phyloP scores from a whole-genome alignment of 441 rosid species.

The Erodium moschatum region DNA sequence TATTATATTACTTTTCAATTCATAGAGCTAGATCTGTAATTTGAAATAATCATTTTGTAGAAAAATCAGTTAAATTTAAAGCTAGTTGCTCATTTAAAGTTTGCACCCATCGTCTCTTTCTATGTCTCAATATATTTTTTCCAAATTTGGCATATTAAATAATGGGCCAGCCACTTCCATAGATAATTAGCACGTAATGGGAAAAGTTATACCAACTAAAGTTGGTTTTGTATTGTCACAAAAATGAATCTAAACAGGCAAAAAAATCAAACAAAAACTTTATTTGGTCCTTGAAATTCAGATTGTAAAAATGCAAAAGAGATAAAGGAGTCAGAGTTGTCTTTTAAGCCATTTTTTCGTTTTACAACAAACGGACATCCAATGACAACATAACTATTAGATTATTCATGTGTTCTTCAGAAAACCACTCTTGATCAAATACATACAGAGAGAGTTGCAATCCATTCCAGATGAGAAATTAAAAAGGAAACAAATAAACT shows the following conservation, averaged over 20 bases:
- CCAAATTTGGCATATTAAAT: neutral
- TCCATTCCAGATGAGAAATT: no score
- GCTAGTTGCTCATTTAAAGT: neutral
- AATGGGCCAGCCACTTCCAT: neutral
- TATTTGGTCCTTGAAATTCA: neutral
- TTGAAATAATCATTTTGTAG: no score
- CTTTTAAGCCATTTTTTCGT: neutral
- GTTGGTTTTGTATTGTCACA: neutral
- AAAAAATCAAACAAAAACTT: neutral
- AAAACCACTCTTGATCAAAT: neutral
- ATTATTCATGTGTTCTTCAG: no score
- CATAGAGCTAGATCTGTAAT: no score
- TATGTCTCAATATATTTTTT: neutral
- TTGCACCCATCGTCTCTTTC: neutral
- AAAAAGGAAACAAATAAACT: neutral
- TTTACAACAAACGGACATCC: neutral
- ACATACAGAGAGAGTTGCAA: neutral
- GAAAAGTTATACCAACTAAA: neutral
- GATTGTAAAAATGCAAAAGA: neutral
- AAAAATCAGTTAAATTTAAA: neutral
- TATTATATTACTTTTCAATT: no score
- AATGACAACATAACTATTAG: no score
- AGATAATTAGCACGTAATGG: neutral
- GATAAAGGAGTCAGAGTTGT: neutral
- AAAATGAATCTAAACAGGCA: neutral